These are phyloP conservation scores for Malassezia sp. DNA, from an alignment of 1,284 basidiomycete species.

Conservation along the genomic window DNA sequence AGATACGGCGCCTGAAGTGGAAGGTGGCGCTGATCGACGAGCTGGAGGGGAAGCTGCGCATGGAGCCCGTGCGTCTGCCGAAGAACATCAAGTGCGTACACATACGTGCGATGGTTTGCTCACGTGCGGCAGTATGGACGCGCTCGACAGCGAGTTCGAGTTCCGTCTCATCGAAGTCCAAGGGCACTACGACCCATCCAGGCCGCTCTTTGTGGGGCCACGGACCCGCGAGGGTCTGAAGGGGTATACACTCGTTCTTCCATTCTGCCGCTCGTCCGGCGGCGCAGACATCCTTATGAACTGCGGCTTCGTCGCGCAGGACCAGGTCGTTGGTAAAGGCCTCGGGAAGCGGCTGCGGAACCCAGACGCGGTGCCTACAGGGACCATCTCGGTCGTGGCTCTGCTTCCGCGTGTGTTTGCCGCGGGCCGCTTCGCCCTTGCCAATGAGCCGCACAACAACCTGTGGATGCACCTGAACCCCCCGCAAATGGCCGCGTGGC, in stretches of 20 bases:
- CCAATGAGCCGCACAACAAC: slow-evolving; percentile 67
- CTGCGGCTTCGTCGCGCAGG: slow-evolving; percentile 67
- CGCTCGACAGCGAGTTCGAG: slow-evolving; percentile 28
- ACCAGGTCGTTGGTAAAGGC: slow-evolving; percentile 42
- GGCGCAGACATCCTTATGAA: slow-evolving; percentile 58
- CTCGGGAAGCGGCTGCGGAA: slow-evolving; percentile 18
- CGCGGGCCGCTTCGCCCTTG: slow-evolving; percentile 68
- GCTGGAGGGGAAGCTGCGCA: slow-evolving; percentile 75
- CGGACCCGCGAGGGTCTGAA: slow-evolving; percentile 73
- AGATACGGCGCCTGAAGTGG: slow-evolving; percentile 79
- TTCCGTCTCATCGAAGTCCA: slow-evolving; percentile 31
- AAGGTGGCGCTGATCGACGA: slow-evolving; percentile 89
- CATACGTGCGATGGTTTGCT: background rate
- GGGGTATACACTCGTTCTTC: slow-evolving; percentile 77
- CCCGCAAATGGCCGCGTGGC: slow-evolving; percentile 64
- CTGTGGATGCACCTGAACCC: slow-evolving; percentile 80
- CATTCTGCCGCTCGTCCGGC: slow-evolving; percentile 57
- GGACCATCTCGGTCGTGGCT: slow-evolving; percentile 17
- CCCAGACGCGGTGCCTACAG: background rate
- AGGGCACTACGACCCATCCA: slow-evolving; percentile 50
- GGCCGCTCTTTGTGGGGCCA: slow-evolving; percentile 75
- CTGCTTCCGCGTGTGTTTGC: slow-evolving; percentile 37
- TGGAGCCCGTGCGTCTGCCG: slow-evolving; percentile 68
- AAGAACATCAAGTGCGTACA: slow-evolving; percentile 68
- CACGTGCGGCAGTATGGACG: slow-evolving; percentile 17